Conservation (phyloP, 768 basidiomycete genomes). For the Coprinopsis strossmayeri region DNA sequence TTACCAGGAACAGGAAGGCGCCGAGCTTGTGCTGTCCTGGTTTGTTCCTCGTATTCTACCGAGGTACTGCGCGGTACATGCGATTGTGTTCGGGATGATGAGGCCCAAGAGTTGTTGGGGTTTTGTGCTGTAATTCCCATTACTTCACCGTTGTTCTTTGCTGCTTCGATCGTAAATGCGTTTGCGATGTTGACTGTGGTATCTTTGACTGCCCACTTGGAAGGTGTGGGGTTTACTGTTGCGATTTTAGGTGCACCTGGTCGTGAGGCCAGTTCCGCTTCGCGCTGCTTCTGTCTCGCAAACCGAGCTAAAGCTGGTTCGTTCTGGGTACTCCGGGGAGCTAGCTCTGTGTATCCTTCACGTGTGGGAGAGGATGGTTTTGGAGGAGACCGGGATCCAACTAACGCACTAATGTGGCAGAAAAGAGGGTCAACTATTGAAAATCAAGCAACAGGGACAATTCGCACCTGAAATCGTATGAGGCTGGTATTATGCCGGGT, state of each 20-base stretch:
- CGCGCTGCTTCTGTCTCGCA: slow-evolving; percentile 37
- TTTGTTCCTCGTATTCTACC: slow-evolving; percentile 70
- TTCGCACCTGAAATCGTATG: slow-evolving; percentile 67
- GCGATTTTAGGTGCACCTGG: slow-evolving; percentile 36
- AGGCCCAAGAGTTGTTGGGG: slow-evolving; percentile 64
- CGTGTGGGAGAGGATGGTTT: slow-evolving; percentile 37
- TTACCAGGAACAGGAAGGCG: slow-evolving; percentile 58
- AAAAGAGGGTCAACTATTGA: slow-evolving; percentile 10
- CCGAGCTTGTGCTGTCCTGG: slow-evolving; percentile 45
- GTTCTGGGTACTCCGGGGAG: slow-evolving; percentile 24
- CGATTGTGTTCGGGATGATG: slow-evolving; percentile 40
- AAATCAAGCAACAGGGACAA: slow-evolving; percentile 10
- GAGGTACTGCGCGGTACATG: slow-evolving; percentile 67
- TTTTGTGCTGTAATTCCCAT: slow-evolving; percentile 35
- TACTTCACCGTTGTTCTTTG: slow-evolving; percentile 24
- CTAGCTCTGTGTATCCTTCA: slow-evolving; percentile 26
- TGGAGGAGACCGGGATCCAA: slow-evolving; percentile 48
- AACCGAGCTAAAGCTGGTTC: slow-evolving; percentile 36
- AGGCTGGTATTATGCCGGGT: slow-evolving; percentile 42
- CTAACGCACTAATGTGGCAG: slow-evolving; percentile 22
- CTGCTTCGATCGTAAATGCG: slow-evolving; percentile 67
- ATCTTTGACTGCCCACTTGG: slow-evolving; percentile 70
- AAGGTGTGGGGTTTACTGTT: slow-evolving; percentile 48
- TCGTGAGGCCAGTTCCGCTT: slow-evolving; percentile 23
- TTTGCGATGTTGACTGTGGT: slow-evolving; percentile 84